Percentiles rank a stretch among this genome's conserved stretches.
Conservation (phyloP, 139 green algal genomes). For the Monoraphidium neglectum region DNA sequence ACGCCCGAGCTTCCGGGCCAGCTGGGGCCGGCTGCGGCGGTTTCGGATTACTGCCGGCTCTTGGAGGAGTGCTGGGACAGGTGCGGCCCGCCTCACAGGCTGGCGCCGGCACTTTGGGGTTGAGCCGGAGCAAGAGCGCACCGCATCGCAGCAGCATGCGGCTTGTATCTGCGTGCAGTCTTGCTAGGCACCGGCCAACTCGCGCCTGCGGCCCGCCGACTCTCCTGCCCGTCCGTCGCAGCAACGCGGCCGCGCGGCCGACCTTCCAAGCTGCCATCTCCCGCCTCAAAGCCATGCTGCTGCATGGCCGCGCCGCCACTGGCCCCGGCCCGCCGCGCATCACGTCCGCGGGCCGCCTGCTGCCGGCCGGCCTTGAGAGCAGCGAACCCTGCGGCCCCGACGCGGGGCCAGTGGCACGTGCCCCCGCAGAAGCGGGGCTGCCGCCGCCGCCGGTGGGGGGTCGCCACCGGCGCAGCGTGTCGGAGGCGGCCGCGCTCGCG, state of each 20-base stretch:
- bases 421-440: too few species aligned
- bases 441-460: not conserved
- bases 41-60: conserved; percentile 9
- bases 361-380: too few species aligned
- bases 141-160: not conserved
- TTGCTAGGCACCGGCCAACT: conserved; percentile 13
- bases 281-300: too few species aligned
- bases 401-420: too few species aligned
- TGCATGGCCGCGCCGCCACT: too few species aligned
- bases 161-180: not conserved
- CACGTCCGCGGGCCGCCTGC: too few species aligned
- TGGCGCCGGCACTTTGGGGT: not conserved
- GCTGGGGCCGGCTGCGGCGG: conserved; percentile 15
- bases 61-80: conserved; percentile 8
- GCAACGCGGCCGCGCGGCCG: too few species aligned
- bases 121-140: not conserved
- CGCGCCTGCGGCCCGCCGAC: not conserved
- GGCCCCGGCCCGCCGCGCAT: too few species aligned
- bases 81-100: not conserved
- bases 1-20: conserved; percentile 17
- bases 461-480: conserved; percentile 12
- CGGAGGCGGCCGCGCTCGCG: not conserved
- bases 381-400: too few species aligned
- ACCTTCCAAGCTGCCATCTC: too few species aligned
- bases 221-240: too few species aligned